Base-by-base conservation (phyloP, 1,284 basidiomycete species). In the Ustilago crameri region DNA sequence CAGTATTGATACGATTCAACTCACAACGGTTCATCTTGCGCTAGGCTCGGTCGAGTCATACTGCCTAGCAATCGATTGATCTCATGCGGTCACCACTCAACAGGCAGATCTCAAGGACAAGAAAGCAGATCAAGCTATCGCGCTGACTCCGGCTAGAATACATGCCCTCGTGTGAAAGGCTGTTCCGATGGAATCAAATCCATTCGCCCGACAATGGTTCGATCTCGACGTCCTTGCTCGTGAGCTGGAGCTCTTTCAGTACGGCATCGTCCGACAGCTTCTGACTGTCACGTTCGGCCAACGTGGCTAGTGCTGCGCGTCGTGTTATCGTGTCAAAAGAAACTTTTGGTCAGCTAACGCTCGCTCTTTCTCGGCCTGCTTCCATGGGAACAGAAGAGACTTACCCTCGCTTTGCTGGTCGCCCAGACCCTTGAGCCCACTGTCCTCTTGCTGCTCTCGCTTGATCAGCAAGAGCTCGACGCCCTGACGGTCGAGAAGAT, bases 401-500 rank as follows among this genome's bases (percentile, higher is more conserved):
- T 53, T 44, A 69, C 60, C 60, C 45, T 70, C 46, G 44, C 50
- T 62, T 47, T 76, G 74, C 23, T 62, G 58, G 15, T 75, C 74
- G 20, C 73, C 64, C 15, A 66, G 58, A 18, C 74, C 74, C 48
- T 67, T 44, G 8, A 58, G 44, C n/a, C 63, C 69, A 9, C 62
- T 51, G 15, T 74, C 65, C 37, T 71, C 63, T 56, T 77, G 62
- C 35, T 64, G 52, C 40, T 58, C 60, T 20, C 64, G 52, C 59
- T 73, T 72, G 51, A 73, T 75, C 40, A 75, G 43, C 12, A 77
- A 42, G 34, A 77, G 47, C 53, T 77, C 75, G 15, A 77, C 71
- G 26, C 75, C 75, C 37, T 63, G 54, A 5, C 74, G 73, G 42
- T 77, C 67, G 24, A 77, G 60, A 43, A 73, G 30, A 27, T 46